Conservation (phyloP, 345 rosid species). For the Euphorbia peplus region DNA sequence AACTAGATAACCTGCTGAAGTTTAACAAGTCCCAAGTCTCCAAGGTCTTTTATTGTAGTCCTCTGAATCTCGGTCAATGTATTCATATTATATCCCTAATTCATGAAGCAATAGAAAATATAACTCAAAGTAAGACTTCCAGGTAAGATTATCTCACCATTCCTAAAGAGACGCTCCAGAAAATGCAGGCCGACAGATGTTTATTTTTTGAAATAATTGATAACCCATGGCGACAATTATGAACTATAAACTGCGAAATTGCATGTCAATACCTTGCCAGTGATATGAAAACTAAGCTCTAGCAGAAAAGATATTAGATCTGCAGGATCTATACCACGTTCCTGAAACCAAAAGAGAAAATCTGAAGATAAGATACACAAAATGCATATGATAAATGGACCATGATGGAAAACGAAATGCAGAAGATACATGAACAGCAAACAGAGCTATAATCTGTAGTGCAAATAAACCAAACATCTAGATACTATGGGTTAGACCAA, state of each 20-base stretch:
- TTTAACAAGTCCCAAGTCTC: constrained; percentile 91
- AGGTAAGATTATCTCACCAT: background rate
- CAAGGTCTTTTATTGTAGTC: constrained; percentile 74
- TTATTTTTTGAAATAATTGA: background rate
- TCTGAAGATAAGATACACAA: background rate
- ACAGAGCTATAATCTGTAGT: background rate
- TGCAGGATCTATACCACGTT: constrained; percentile 76
- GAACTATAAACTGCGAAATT: background rate
- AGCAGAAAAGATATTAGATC: constrained; percentile 89
- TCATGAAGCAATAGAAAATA: constrained; percentile 12
- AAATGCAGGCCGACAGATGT: background rate
- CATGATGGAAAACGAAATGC: background rate
- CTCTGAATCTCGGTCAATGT: constrained; percentile 76
- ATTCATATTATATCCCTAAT: constrained; percentile 78
- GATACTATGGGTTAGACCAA: background rate
- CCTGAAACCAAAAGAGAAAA: constrained; percentile 48
- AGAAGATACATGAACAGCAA: background rate
- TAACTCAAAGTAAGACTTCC: background rate
- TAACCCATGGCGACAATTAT: background rate
- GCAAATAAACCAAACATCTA: background rate
- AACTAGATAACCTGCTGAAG: constrained; percentile 76
- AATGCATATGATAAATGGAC: too few species aligned
- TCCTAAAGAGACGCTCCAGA: background rate
- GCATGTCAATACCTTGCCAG: constrained; percentile 67
- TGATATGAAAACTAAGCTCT: constrained; percentile 93